Evolutionary conservation across 257 asterid genomes (phyloP).

Genomic region (Solanum pinnatisectum): DNA sequence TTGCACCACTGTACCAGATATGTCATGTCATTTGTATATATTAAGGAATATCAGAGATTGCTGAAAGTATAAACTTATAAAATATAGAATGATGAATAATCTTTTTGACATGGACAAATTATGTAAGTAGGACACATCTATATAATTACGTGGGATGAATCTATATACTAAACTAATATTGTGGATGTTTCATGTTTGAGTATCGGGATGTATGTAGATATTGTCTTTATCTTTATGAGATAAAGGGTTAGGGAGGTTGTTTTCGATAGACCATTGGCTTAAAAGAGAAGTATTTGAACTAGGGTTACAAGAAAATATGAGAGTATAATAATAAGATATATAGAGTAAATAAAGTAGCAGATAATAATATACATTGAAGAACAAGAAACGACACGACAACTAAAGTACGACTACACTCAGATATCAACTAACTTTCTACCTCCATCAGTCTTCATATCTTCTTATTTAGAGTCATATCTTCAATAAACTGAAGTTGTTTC

Average conservation of each 20-base stretch:
- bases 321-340: not conserved
- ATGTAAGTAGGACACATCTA: not conserved
- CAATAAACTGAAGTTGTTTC: no score
- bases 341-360: not conserved
- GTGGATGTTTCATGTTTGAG: not conserved
- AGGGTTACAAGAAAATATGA: not conserved
- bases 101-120: not conserved
- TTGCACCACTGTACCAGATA: not conserved
- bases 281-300: no score
- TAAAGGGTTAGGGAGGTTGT: fast-evolving
- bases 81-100: not conserved
- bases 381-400: not conserved
- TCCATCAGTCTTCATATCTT: not conserved
- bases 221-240: not conserved
- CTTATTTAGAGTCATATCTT: not conserved
- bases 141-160: not conserved
- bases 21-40: not conserved
- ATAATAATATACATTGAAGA: not conserved
- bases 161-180: not conserved
- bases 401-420: not conserved
- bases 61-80: not conserved
- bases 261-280: not conserved
- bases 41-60: not conserved
- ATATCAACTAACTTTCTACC: not conserved
- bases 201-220: not conserved